These are phyloP conservation scores for Hygrocybe punicea DNA, from an alignment of 768 basidiomycete genomes.

Conservation along the genomic window DNA sequence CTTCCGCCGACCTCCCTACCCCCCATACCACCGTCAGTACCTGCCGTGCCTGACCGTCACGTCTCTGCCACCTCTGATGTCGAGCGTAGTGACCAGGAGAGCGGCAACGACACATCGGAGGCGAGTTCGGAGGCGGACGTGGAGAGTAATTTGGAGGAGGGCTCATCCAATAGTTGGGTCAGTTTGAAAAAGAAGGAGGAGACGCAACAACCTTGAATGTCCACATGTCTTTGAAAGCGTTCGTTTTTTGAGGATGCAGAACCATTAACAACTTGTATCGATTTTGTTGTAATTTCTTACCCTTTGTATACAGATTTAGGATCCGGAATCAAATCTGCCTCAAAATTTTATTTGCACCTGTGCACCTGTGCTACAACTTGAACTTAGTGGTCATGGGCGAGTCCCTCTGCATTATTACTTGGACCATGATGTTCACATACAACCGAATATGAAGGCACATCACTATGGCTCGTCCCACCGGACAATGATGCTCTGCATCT, in stretches of 20 bases:
- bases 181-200: conserved; percentile 42
- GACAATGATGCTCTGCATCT: conserved; percentile 43
- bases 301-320: not conserved
- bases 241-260: not conserved
- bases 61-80: not conserved
- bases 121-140: conserved; percentile 63
- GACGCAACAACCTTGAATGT: not conserved
- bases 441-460: conserved; percentile 40
- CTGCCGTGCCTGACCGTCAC: conserved; percentile 3
- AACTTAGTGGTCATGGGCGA: no score
- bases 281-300: not conserved
- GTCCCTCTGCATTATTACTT: no score
- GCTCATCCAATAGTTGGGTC: conserved; percentile 65
- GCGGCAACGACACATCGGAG: conserved; percentile 33
- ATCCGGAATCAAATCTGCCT: no score
- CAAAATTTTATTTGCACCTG: no score
- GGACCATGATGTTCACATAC: no score
- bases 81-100: not conserved
- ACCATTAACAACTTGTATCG: not conserved
- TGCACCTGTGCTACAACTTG: no score
- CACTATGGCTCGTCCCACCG: conserved; percentile 70
- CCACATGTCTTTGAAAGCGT: not conserved
- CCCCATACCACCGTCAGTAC: conserved; percentile 23
- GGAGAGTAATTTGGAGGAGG: conserved; percentile 59
- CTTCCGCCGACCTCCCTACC: conserved; percentile 34